phyloP scores from a whole-genome alignment of 441 rosid species.

The Metrosideros polymorpha region DNA sequence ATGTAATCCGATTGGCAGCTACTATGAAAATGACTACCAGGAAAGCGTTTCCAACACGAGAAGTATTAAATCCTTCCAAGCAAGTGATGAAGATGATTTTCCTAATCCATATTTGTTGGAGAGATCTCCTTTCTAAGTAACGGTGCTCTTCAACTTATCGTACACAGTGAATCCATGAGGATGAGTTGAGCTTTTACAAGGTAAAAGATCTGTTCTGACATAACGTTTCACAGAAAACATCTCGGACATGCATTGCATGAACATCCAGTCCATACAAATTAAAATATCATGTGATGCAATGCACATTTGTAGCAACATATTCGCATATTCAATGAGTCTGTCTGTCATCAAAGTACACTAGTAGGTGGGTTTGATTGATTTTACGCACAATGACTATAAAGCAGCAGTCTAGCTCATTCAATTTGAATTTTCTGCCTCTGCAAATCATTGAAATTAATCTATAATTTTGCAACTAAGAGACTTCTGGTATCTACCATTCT shows the following conservation, averaged over 20 bases:
- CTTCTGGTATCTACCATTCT: background rate
- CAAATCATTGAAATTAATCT: background rate
- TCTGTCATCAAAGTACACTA: background rate
- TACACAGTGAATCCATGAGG: background rate
- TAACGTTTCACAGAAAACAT: background rate
- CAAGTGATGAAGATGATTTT: background rate
- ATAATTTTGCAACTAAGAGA: background rate
- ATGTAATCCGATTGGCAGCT: background rate
- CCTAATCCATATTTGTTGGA: background rate
- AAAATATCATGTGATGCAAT: background rate
- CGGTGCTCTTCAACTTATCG: background rate
- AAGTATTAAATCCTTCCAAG: background rate
- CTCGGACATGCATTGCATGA: background rate
- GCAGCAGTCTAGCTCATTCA: background rate
- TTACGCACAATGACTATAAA: background rate
- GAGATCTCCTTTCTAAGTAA: background rate
- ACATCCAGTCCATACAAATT: background rate
- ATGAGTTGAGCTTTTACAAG: background rate
- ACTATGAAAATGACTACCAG: background rate
- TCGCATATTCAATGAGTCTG: background rate
- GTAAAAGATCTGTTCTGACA: background rate
- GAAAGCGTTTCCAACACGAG: background rate
- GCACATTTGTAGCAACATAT: background rate
- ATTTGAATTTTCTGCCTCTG: background rate
- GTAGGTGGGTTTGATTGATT: background rate